Percentiles rank a stretch among this genome's conserved stretches.
Evolutionary conservation across 208 protist species (phyloP).

Genomic region (Acanthamoeba pearcei): DNA sequence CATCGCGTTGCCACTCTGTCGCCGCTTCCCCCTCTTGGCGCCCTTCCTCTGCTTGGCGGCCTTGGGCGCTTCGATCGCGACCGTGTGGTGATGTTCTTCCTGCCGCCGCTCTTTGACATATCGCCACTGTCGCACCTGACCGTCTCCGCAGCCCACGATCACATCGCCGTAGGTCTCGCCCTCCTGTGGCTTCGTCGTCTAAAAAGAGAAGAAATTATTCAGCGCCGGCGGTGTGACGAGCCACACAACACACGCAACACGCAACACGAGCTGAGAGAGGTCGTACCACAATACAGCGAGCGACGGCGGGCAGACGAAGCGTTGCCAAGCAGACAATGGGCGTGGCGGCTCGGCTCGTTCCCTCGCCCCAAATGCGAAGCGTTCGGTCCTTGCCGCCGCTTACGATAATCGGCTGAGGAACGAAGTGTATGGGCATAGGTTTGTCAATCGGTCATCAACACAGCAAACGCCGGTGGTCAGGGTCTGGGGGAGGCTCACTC

Average conservation of each 20-base stretch:
- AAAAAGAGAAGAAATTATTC: background rate
- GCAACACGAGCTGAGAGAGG: background rate
- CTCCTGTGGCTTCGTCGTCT: constrained; percentile 12
- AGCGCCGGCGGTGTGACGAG: too few relatives aligned
- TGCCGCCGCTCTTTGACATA: background rate
- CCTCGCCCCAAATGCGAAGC: constrained; percentile 3
- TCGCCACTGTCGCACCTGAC: background rate
- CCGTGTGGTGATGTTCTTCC: background rate
- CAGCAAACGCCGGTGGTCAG: background rate
- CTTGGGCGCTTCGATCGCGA: background rate
- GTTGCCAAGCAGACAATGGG: background rate
- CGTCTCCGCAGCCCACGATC: constrained; percentile 18
- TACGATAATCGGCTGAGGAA: background rate
- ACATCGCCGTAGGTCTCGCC: background rate
- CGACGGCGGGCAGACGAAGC: background rate
- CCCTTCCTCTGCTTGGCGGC: background rate
- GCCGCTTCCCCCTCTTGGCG: background rate
- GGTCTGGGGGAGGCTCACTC: background rate
- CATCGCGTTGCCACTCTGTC: constrained; percentile 7
- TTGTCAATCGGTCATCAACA: background rate
- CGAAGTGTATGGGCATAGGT: background rate
- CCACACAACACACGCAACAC: background rate
- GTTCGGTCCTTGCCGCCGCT: constrained; percentile 37
- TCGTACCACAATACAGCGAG: background rate
- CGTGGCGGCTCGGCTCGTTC: background rate